Evolutionary conservation across 2,329 filamentous ascomycete species (phyloP), one percentile per base, ranked within the genome.

Genomic region (Hirsutella thompsonii): DNA sequence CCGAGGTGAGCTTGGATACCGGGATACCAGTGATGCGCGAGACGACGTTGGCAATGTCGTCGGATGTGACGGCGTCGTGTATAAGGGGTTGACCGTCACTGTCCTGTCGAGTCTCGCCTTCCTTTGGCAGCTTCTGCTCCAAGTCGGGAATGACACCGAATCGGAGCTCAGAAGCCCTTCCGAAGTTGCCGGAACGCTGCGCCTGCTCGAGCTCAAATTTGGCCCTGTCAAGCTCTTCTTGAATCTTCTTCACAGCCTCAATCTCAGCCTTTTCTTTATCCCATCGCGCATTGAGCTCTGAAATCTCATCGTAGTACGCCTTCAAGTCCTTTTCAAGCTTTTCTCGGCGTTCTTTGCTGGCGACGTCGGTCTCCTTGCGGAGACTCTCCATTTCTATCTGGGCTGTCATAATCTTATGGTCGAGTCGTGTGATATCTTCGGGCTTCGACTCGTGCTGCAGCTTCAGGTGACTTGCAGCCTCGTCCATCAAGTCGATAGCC

Each of bases 401-500:
- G 13, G 96, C 87, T 0, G 90, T 96, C 77, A 95, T 93, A 45
- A 96, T 94, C 54, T 89, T 86, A 46, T 93, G 84, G 53, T 96
- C 90, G 2, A 96, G 75, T 39, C 83, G 79, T 65, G 93, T 86
- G 28, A 98, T 95, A 8, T 90, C 80, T 51, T 96, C 92, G 0
- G 92, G 92, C 52, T 95, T 96, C 52, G 87, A 94, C 60, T 98
- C 92, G 61, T 96, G 92, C 55, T 96, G 90, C 26, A 96, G 64
- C 36, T 93, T 79, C 9, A 96, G 67, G 19, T 88, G 87, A 45
- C 85, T 93, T 1, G 90, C 89, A 9, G 92, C 92, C 63, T 96
- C 92, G 49, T 96, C 92, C 59, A 98, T 92, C 14, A 96, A 63
- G 58, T 96, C 92, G 47, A 98, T 96, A 3, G 92, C 92, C 59